These are phyloP conservation scores for Globisporangium ultimum DNA, from an alignment of 352 stramenopile species.

Conservation along the genomic window DNA sequence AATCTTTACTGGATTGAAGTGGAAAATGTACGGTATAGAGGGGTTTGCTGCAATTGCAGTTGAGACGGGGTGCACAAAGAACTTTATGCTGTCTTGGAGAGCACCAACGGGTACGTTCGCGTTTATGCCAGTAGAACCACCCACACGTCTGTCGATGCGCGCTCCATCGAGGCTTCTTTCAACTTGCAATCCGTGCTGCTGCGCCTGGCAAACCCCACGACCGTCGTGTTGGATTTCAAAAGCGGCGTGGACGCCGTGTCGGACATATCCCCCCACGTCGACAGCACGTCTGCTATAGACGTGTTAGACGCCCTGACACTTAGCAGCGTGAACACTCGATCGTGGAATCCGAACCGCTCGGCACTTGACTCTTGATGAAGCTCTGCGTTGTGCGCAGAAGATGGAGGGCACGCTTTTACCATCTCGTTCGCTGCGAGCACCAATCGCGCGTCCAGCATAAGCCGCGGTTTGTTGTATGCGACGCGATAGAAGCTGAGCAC, in stretches of 20 bases:
- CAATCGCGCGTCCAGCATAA: slow-evolving; percentile 28
- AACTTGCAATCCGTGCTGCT: slow-evolving; percentile 12
- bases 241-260: slow-evolving; percentile 17
- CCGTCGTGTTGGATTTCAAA: slow-evolving; percentile 20
- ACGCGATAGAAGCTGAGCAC: slow-evolving; percentile 30
- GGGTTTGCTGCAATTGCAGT: no score
- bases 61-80: no score
- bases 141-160: not conserved
- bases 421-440: slow-evolving; percentile 30
- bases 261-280: slow-evolving; percentile 24
- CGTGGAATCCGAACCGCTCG: slow-evolving; percentile 9
- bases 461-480: slow-evolving; percentile 14
- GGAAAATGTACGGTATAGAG: no score
- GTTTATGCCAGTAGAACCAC: not conserved
- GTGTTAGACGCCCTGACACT: slow-evolving; percentile 16
- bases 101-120: no score
- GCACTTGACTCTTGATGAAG: not conserved
- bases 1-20: no score
- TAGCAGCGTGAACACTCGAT: slow-evolving; percentile 17
- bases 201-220: slow-evolving; percentile 25
- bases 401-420: slow-evolving; percentile 18
- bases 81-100: no score
- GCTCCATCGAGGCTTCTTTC: not conserved
- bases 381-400: slow-evolving; percentile 5
- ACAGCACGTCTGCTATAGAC: slow-evolving; percentile 19